phyloP scores from a whole-genome alignment of 75 land plant species.

The Cunninghamia lanceolata region DNA sequence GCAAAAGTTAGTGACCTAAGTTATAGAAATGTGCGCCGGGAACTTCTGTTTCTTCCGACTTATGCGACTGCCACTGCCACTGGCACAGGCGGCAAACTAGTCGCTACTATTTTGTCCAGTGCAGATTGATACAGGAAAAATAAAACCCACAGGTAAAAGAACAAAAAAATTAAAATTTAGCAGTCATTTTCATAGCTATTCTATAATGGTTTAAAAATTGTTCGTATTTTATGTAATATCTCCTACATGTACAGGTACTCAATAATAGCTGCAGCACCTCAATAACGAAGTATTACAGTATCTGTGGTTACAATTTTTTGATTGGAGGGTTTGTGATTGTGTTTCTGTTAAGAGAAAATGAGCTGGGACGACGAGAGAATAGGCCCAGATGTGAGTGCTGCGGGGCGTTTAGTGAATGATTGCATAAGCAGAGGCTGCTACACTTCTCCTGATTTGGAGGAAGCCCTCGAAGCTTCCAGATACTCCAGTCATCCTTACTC shows the following conservation, averaged over 20 bases:
- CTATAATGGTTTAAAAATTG: no score
- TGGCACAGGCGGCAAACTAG: no score
- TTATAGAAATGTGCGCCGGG: no score
- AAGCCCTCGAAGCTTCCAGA: slow-evolving; percentile 86
- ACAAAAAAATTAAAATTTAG: no score
- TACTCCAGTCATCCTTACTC: slow-evolving; percentile 94
- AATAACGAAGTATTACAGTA: not conserved
- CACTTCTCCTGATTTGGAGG: slow-evolving; percentile 74
- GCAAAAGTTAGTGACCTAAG: no score
- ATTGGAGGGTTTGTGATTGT: not conserved
- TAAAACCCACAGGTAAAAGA: no score
- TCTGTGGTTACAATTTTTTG: not conserved
- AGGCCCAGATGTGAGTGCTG: slow-evolving; percentile 80
- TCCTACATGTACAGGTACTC: not conserved
- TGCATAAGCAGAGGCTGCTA: slow-evolving; percentile 59
- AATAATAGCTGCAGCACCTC: not conserved
- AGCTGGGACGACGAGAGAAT: slow-evolving; percentile 78
- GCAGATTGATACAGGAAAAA: no score
- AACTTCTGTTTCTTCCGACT: no score
- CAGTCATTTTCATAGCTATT: no score
- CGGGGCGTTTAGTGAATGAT: slow-evolving; percentile 83
- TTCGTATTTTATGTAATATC: no score
- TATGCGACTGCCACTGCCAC: no score
- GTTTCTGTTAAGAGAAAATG: slow-evolving; percentile 29
- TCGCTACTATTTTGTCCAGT: no score